Conservation (phyloP, 139 green algal species). For the Asterochloris sp. region DNA sequence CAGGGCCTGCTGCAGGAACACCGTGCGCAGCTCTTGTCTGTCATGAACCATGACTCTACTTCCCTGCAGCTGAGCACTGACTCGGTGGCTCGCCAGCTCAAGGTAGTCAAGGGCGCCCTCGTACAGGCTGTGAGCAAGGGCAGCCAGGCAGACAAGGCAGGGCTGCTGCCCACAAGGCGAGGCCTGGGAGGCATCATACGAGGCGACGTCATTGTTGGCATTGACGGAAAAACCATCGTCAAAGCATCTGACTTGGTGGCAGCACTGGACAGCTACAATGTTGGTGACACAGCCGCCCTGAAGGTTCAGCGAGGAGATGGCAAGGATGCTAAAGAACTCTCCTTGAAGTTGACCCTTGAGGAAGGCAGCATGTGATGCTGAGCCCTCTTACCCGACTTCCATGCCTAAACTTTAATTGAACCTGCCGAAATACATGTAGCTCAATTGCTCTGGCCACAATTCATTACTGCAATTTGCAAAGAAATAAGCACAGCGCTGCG, state of each 20-base stretch:
- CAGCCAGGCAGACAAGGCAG: conserved; percentile 52
- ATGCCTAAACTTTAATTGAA: no score
- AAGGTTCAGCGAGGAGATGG: conserved; percentile 20
- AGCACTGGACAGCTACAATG: conserved; percentile 26
- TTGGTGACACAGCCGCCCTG: conserved; percentile 33
- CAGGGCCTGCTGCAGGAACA: no score
- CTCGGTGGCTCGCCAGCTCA: conserved; percentile 52
- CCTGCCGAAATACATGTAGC: no score
- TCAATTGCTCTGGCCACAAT: no score
- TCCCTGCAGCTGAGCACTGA: conserved; percentile 51
- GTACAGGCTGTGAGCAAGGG: conserved; percentile 50
- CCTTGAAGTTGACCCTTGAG: not conserved
- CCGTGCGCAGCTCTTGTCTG: no score
- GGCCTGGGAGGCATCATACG: conserved; percentile 55
- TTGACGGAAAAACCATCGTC: conserved; percentile 22
- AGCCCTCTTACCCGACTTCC: no score
- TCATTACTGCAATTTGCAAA: no score
- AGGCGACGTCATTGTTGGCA: conserved; percentile 21
- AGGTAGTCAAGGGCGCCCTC: conserved; percentile 42
- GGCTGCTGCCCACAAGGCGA: conserved; percentile 59
- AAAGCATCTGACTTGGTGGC: conserved; percentile 31
- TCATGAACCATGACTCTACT: no score
- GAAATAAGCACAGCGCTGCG: no score
- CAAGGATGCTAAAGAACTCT: not conserved
- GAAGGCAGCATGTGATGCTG: conserved; percentile 1